These are phyloP conservation scores for Pestalotiopsis sp. DNA, from an alignment of 2,329 filamentous ascomycete genomes.

Conservation along the genomic window DNA sequence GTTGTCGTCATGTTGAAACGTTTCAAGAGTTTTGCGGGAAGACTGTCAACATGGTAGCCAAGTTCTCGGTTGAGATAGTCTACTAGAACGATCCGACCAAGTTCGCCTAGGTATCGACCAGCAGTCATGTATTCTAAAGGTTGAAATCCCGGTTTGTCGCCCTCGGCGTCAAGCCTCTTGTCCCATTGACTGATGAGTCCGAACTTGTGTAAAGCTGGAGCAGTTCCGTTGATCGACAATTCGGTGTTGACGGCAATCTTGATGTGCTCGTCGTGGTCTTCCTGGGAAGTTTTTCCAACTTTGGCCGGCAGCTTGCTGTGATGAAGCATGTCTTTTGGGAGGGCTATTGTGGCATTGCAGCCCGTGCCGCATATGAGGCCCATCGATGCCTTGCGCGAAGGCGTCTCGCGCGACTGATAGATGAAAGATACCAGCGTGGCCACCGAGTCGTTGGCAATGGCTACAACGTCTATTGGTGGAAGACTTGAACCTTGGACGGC, in stretches of 20 bases:
- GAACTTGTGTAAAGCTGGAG: conserved; percentile 65
- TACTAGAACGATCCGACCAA: conserved; percentile 70
- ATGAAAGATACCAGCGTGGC: conserved; percentile 79
- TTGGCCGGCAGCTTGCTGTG: conserved; percentile 60
- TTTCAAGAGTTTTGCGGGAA: conserved; percentile 59
- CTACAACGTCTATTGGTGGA: conserved; percentile 70
- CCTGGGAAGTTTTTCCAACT: conserved; percentile 48
- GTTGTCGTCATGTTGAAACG: conserved; percentile 71
- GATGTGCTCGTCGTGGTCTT: conserved; percentile 49
- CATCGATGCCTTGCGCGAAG: conserved; percentile 71
- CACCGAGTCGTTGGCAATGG: conserved; percentile 82
- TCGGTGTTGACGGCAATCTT: conserved; percentile 82
- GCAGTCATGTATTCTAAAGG: conserved; percentile 86
- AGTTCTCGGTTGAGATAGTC: conserved; percentile 60
- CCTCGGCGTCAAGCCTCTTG: conserved; percentile 63
- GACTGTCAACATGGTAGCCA: conserved; percentile 39
- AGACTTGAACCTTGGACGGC: conserved; percentile 46
- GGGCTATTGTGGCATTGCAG: conserved; percentile 78
- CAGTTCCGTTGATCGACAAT: conserved; percentile 79
- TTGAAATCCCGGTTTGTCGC: conserved; percentile 75
- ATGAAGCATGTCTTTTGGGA: conserved; percentile 65
- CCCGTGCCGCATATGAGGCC: conserved; percentile 82
- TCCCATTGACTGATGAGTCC: conserved; percentile 75
- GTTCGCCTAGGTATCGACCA: conserved; percentile 76
- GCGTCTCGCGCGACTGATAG: conserved; percentile 66